A percentile compares a stretch with the other conserved stretches of the same genome.
These are phyloP conservation scores for Barnettozyma siamensis DNA, from an alignment of 805 yeast genomes.

Conservation along the genomic window DNA sequence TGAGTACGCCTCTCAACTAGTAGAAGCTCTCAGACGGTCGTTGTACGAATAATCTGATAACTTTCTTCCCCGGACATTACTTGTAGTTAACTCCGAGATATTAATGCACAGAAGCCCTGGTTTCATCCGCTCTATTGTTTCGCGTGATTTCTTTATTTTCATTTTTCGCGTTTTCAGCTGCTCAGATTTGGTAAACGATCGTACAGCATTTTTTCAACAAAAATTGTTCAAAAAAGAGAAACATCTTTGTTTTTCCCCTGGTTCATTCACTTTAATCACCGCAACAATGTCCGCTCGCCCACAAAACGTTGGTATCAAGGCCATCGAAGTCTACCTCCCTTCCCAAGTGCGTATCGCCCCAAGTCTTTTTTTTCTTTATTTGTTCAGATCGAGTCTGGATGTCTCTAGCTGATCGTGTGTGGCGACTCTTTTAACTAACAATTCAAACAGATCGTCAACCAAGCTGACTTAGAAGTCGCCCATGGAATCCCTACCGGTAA, in stretches of 20 bases:
- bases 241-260: background rate
- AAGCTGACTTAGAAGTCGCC: constrained; percentile 75
- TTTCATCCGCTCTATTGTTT: background rate
- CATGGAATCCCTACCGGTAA: constrained; percentile 91
- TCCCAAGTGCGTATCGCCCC: constrained; percentile 44
- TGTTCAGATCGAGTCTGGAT: no score
- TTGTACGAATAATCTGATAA: constrained; percentile 12
- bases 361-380: no score
- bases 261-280: background rate
- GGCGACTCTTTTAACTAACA: background rate
- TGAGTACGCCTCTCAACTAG: constrained; percentile 14
- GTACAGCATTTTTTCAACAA: background rate
- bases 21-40: constrained; percentile 23
- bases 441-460: constrained; percentile 57
- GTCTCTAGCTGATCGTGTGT: no score
- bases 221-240: background rate
- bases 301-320: constrained; percentile 93
- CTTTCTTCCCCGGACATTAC: no score
- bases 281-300: constrained; percentile 35
- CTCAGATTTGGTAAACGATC: constrained; percentile 1
- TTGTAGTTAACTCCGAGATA: no score
- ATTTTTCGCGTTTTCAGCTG: background rate
- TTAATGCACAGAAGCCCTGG: background rate
- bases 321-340: constrained; percentile 89
- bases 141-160: background rate